Evolutionary conservation across 108 stramenopile species (phyloP).

Genomic region (Pelagomonas calceolata): DNA sequence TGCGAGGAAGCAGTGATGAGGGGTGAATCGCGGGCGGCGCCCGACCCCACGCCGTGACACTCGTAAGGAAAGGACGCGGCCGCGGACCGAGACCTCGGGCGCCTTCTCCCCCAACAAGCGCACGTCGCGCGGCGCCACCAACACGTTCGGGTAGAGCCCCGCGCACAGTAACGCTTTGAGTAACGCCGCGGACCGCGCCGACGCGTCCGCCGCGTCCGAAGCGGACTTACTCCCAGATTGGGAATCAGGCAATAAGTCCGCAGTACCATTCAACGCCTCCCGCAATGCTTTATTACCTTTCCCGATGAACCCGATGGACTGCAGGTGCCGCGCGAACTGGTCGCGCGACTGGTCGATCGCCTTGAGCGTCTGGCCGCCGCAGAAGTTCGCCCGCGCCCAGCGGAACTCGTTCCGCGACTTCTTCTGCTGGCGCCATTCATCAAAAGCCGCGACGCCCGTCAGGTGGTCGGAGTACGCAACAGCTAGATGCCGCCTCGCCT

Average conservation of each 20-base stretch:
- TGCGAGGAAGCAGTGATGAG: too few relatives aligned
- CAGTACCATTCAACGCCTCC: neutral
- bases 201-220: neutral
- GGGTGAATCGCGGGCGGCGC: too few relatives aligned
- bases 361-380: slow-evolving; percentile 22
- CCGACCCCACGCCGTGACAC: too few relatives aligned
- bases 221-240: neutral
- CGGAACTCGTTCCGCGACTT: slow-evolving; percentile 9
- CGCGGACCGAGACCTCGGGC: too few relatives aligned
- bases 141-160: slow-evolving; percentile 8
- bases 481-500: slow-evolving; percentile 22
- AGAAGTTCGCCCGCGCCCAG: slow-evolving; percentile 26
- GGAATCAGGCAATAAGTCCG: neutral
- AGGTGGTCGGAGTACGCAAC: slow-evolving; percentile 31
- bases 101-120: too few relatives aligned
- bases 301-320: slow-evolving; percentile 26
- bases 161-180: slow-evolving; percentile 9
- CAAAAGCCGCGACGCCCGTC: slow-evolving; percentile 30
- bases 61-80: too few relatives aligned
- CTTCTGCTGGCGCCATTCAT: slow-evolving; percentile 13
- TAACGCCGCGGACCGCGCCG: neutral
- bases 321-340: slow-evolving; percentile 31
- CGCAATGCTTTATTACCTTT: neutral
- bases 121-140: neutral
- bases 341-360: slow-evolving; percentile 24